Conservation (phyloP, 2,329 filamentous ascomycete species). For the Teratosphaeria destructans region DNA sequence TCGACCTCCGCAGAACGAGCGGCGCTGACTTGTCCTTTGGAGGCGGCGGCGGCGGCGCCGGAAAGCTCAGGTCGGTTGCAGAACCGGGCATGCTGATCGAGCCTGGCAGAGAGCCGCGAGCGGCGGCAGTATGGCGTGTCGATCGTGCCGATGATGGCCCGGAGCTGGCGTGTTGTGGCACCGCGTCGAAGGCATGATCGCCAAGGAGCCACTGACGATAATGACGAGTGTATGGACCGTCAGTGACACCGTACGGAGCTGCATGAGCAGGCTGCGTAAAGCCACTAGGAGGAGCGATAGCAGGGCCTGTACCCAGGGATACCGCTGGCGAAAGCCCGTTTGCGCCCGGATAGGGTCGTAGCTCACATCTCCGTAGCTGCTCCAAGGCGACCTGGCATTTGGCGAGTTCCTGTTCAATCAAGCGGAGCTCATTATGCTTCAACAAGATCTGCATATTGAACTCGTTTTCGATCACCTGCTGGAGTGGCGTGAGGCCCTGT, state of each 20-base stretch:
- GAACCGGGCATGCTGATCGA: constrained; percentile 46
- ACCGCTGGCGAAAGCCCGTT: constrained; percentile 58
- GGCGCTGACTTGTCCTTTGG: constrained; percentile 61
- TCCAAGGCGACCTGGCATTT: constrained; percentile 92
- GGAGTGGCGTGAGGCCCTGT: constrained; percentile 40
- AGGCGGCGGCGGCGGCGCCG: constrained; percentile 61
- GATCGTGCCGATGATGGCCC: constrained; percentile 54
- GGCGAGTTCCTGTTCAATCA: constrained; percentile 91
- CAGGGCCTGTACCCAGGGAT: constrained; percentile 62
- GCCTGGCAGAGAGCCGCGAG: constrained; percentile 38
- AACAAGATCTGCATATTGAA: constrained; percentile 84
- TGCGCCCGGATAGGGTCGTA: constrained; percentile 78
- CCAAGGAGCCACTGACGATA: constrained; percentile 93
- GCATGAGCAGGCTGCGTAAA: constrained; percentile 64
- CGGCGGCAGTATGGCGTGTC: constrained; percentile 64
- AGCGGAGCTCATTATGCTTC: constrained; percentile 86
- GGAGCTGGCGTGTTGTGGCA: constrained; percentile 20
- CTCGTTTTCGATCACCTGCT: constrained; percentile 70
- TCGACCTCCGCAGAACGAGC: constrained; percentile 71
- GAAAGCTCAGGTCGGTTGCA: constrained; percentile 46
- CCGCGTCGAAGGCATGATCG: constrained; percentile 68
- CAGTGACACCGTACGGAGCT: constrained; percentile 78
- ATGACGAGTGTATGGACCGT: constrained; percentile 88
- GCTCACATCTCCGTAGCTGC: constrained; percentile 81
- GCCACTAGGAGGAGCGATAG: constrained; percentile 52